Conservation (phyloP, 2,329 filamentous ascomycete genomes). For the Claviceps lovelessii region DNA sequence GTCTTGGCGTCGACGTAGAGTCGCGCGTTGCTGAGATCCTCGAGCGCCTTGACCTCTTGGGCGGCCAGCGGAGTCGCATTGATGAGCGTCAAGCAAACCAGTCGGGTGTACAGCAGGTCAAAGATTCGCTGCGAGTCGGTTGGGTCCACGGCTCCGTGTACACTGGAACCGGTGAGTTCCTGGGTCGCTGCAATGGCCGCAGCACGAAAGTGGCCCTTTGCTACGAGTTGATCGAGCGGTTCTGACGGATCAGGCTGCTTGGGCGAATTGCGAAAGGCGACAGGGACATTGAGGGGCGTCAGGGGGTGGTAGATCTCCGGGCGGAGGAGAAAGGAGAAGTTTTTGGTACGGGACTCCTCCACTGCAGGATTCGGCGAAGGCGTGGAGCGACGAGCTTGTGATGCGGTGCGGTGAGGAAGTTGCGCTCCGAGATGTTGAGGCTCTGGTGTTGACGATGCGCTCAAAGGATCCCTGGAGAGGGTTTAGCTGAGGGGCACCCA, state of each 20-base stretch:
- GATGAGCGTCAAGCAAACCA: slow-evolving; percentile 70
- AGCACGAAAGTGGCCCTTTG: slow-evolving; percentile 62
- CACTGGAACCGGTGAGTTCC: slow-evolving; percentile 38
- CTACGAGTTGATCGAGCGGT: slow-evolving; percentile 53
- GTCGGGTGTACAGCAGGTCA: slow-evolving; percentile 61
- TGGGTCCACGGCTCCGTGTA: slow-evolving; percentile 30
- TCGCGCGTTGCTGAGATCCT: slow-evolving; percentile 42
- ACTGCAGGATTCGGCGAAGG: slow-evolving; percentile 16
- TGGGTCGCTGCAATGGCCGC: slow-evolving; percentile 57
- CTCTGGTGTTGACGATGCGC: slow-evolving; percentile 4
- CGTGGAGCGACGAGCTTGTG: slow-evolving; percentile 6
- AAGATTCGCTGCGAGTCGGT: slow-evolving; percentile 56
- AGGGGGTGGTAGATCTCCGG: slow-evolving; percentile 75
- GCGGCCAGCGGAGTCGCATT: slow-evolving; percentile 55
- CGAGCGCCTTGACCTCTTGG: slow-evolving; percentile 50
- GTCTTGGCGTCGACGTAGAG: slow-evolving; percentile 42
- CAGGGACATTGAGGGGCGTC: slow-evolving; percentile 44
- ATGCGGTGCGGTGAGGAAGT: slow-evolving; percentile 11
- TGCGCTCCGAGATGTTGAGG: slow-evolving; percentile 3
- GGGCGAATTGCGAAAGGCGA: slow-evolving; percentile 54
- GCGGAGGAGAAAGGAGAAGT: slow-evolving; percentile 68
- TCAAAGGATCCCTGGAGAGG: slow-evolving; percentile 2
- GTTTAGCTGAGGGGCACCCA: neutral
- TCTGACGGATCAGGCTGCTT: slow-evolving; percentile 49
- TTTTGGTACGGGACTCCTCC: slow-evolving; percentile 32